A percentile compares a stretch with the other conserved stretches of the same genome.
Conservation (phyloP, 164 flowering plant species). For the Umbellularia californica region DNA sequence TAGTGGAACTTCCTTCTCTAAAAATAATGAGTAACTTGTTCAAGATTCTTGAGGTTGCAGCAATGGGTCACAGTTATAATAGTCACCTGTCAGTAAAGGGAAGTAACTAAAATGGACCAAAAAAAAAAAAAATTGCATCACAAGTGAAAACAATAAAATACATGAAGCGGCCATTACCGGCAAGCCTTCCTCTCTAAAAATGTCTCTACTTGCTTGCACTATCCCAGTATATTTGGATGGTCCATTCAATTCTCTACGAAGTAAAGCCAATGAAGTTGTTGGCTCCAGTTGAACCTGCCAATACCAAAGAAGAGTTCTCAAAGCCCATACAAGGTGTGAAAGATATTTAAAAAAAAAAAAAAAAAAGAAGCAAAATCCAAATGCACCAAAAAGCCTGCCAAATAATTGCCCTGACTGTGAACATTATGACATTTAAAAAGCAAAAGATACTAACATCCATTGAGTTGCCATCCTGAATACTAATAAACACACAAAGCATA, state of each 20-base stretch:
- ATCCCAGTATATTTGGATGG: constrained; percentile 88
- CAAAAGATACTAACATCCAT: not conserved
- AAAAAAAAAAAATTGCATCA: not conserved
- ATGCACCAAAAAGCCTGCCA: not conserved
- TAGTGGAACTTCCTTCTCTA: not conserved
- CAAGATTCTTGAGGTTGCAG: not conserved
- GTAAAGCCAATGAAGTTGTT: constrained; percentile 71
- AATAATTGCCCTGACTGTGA: not conserved
- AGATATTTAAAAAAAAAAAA: not conserved
- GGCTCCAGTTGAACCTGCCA: constrained; percentile 95
- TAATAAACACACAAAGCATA: not conserved
- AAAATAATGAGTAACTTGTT: not conserved
- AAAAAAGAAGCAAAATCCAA: not conserved
- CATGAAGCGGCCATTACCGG: constrained; percentile 37
- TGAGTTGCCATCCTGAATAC: too few species aligned
- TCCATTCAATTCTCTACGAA: constrained; percentile 35
- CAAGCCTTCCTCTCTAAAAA: constrained; percentile 87
- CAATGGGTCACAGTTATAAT: not conserved
- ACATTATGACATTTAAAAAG: not conserved
- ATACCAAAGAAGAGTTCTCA: constrained; percentile 6
- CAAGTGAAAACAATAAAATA: not conserved
- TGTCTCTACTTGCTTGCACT: constrained; percentile 83
- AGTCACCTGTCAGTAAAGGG: not conserved
- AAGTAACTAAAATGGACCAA: not conserved
- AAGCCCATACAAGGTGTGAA: not conserved